Evolutionary conservation across 2,329 filamentous ascomycete genomes (phyloP), one percentile per base, ranked within the genome.

Genomic region (Trichoderma harzianum): DNA sequence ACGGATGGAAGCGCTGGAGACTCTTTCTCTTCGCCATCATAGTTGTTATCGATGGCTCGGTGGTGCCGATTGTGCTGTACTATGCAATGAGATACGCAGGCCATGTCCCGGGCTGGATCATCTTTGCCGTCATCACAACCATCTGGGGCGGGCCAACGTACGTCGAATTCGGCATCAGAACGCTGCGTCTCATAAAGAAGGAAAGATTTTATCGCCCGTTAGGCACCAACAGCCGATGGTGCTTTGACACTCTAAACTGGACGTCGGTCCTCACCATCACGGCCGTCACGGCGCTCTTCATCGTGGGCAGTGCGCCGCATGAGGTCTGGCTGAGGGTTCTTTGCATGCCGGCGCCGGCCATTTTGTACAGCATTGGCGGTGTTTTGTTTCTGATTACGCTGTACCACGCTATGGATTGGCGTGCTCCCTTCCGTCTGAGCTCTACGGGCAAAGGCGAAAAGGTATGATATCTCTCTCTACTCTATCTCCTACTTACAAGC

Each of bases 341-440:
- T 1, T 84, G 84, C 53, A 86, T 88, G 78, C 86, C 86, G 16
- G 82, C 85, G 1, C 83, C 86, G 2, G 79, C 86, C 5, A 86
- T 88, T 69, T 78, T 88, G 24, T 85, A 86, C 71, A 83, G 83
- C 62, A 77, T 85, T 16, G 84, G 85, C 6, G 80, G 81, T 14
- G 79, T 83, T 30, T 76, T 86, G 30, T 76, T 82, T 6, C 72
- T 84, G 14, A 81, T 84, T 4, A 79, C 76, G 32, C 74, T 83
- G 3, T 81, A 75, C 39, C 76, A 79, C 36, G 64, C 74, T 43
- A 80, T 80, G 78, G 83, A 82, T 5, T 82, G 82, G 77, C 80
- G 79, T 18, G 86, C 89, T 0, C 89, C 88, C 0, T 90, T 89
- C 76, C 86, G 88, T 60, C 88, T 92, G 73, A 91, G 88, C 68